These are phyloP conservation scores for Capsicum rhomboideum DNA, from an alignment of 257 asterid species.

Conservation along the genomic window DNA sequence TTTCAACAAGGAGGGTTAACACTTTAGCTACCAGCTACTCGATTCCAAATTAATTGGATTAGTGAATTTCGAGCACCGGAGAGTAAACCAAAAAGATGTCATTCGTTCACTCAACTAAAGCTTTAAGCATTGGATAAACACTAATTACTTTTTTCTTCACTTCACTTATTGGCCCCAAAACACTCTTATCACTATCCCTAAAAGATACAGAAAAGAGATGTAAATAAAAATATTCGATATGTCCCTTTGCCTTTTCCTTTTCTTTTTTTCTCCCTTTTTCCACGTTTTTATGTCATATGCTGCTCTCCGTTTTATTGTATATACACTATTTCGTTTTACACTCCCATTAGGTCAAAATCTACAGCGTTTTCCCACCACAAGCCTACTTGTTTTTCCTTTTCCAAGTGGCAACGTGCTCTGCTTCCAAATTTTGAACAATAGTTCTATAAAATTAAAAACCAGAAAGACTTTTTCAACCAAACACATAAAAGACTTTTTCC, in stretches of 20 bases:
- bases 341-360: neutral
- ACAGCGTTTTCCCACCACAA: neutral
- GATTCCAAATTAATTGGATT: neutral
- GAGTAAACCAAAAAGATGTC: neutral
- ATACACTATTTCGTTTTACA: neutral
- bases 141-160: neutral
- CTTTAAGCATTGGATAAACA: neutral
- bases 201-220: neutral
- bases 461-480: neutral
- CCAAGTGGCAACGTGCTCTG: neutral
- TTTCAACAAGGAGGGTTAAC: neutral
- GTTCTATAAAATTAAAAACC: neutral
- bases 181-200: conserved; percentile 14
- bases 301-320: neutral
- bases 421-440: neutral
- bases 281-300: neutral
- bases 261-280: neutral
- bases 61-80: neutral
- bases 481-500: no score
- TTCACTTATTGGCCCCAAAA: conserved; percentile 5
- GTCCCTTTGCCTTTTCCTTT: neutral
- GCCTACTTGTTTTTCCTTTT: neutral
- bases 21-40: neutral
- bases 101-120: neutral
- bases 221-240: neutral